Evolutionary conservation across 768 basidiomycete species (phyloP).

Genomic region (Termitomyces sp.): DNA sequence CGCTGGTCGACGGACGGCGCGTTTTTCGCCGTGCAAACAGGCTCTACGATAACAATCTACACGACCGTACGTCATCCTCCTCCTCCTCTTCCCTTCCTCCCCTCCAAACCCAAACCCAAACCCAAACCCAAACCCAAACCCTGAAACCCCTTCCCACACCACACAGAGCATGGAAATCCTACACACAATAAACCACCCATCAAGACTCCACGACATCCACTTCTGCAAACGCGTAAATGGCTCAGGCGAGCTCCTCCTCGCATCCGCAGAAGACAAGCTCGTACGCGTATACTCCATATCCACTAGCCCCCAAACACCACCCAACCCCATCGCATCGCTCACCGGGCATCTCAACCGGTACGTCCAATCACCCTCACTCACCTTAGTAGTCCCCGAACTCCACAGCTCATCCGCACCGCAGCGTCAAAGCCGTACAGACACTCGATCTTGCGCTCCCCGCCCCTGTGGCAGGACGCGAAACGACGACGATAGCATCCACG

Average conservation of each 20-base stretch:
- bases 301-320: conserved; percentile 36
- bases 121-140: too few species aligned
- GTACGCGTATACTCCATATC: conserved; percentile 70
- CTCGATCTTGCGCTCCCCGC: conserved; percentile 54
- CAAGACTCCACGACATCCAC: conserved; percentile 79
- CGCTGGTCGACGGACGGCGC: conserved; percentile 79
- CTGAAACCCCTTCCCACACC: neutral
- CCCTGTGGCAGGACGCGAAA: conserved; percentile 18
- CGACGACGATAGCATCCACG: conserved; percentile 66
- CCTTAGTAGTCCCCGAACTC: neutral
- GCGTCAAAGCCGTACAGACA: conserved; percentile 78
- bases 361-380: conserved; percentile 17
- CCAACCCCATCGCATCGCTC: conserved; percentile 64
- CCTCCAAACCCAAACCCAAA: too few species aligned
- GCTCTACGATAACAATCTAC: conserved; percentile 77
- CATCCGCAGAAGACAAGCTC: conserved; percentile 88
- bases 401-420: conserved; percentile 22
- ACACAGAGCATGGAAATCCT: conserved; percentile 73
- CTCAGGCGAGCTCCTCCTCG: conserved; percentile 67
- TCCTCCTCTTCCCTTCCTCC: neutral
- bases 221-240: conserved; percentile 63
- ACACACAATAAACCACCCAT: conserved; percentile 68
- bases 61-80: conserved; percentile 49
- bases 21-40: conserved; percentile 75
- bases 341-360: conserved; percentile 86